These are phyloP conservation scores for Ajuga reptans DNA, from an alignment of 305 asterid species.

Conservation along the genomic window DNA sequence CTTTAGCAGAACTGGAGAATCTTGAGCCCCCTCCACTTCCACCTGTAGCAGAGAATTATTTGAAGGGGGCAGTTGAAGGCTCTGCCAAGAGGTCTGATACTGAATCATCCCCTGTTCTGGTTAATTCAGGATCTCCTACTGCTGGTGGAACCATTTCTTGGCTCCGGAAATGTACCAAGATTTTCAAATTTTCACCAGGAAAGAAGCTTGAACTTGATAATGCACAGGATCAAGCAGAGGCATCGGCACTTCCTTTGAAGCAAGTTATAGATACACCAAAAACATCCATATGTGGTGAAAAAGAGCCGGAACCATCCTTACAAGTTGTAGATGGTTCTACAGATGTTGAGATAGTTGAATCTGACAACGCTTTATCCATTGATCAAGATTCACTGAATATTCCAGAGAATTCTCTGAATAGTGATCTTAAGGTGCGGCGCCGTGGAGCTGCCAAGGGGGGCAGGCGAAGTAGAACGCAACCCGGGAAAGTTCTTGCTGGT, in stretches of 20 bases:
- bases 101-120: conserved; percentile 39
- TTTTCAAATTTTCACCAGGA: conserved; percentile 71
- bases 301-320: conserved; percentile 38
- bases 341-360: conserved; percentile 43
- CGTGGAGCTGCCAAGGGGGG: conserved; percentile 36
- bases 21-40: conserved; percentile 62
- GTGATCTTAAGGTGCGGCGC: conserved; percentile 29
- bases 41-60: conserved; percentile 49
- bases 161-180: conserved; percentile 81
- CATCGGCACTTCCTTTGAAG: conserved; percentile 20
- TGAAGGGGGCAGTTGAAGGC: conserved; percentile 42
- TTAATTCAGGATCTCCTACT: conserved; percentile 49
- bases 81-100: conserved; percentile 30
- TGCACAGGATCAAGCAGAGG: conserved; percentile 33
- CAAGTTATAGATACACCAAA: conserved; percentile 27
- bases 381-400: conserved; percentile 31
- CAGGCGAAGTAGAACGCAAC: conserved; percentile 34
- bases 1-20: conserved; percentile 40
- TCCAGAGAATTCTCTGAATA: conserved; percentile 42
- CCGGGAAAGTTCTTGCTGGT: conserved; percentile 32
- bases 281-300: conserved; percentile 30
- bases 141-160: conserved; percentile 81
- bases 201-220: conserved; percentile 50
- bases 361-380: conserved; percentile 38
- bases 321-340: conserved; percentile 50